These are phyloP conservation scores for Xylariaceae sp. DNA, from an alignment of 2,329 filamentous ascomycete species.

Conservation along the genomic window DNA sequence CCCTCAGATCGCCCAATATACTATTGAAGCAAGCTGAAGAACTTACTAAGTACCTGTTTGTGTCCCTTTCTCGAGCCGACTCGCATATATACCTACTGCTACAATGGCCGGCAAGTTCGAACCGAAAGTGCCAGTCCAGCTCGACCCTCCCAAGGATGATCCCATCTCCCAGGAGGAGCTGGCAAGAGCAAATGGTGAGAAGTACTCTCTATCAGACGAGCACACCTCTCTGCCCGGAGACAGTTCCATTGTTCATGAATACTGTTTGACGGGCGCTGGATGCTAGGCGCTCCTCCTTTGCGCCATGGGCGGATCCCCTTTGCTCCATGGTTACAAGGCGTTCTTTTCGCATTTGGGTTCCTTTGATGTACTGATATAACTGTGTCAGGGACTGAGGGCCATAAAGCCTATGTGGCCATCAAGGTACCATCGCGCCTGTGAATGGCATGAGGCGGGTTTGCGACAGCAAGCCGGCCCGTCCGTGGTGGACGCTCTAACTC, in stretches of 20 bases:
- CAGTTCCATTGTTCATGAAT: too few species aligned
- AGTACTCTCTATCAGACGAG: too few species aligned
- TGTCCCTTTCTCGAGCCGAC: too few species aligned
- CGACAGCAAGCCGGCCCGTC: conserved; percentile 14
- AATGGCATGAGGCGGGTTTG: conserved; percentile 24
- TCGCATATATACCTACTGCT: conserved; percentile 1
- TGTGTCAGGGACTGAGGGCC: conserved; percentile 54
- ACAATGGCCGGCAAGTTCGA: conserved; percentile 62
- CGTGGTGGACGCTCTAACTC: conserved; percentile 3
- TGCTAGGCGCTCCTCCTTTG: too few species aligned
- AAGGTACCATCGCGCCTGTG: conserved; percentile 41
- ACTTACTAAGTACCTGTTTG: too few species aligned
- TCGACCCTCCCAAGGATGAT: conserved; percentile 82
- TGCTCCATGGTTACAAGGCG: too few species aligned
- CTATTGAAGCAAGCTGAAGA: too few species aligned
- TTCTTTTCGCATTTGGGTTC: too few species aligned
- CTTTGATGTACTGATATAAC: neutral
- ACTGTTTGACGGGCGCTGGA: too few species aligned
- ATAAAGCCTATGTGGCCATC: conserved; percentile 61
- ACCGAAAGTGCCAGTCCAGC: conserved; percentile 66
- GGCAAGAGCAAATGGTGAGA: conserved; percentile 74
- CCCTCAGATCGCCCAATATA: too few species aligned
- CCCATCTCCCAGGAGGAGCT: conserved; percentile 75
- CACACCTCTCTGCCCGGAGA: too few species aligned
- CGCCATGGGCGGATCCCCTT: too few species aligned